phyloP scores from a whole-genome alignment of 805 yeast species.

The Sugiyamaella floridensis region DNA sequence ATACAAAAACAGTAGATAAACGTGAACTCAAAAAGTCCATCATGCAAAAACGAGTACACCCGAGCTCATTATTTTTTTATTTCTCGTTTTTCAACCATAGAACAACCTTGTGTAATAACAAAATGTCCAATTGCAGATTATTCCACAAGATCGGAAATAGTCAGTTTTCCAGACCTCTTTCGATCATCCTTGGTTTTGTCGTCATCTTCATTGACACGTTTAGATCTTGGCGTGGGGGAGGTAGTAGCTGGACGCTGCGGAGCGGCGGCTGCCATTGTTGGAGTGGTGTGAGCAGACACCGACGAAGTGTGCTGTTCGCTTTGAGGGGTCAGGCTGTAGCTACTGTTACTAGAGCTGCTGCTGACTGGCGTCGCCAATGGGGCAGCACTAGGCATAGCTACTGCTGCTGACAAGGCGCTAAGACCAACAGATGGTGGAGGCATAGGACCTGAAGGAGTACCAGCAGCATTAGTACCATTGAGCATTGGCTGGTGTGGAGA shows the following conservation, averaged over 20 bases:
- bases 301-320: background rate
- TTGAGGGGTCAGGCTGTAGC: background rate
- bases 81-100: too few relatives aligned
- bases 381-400: background rate
- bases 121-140: background rate
- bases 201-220: background rate
- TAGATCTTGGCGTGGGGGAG: background rate
- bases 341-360: background rate
- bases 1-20: too few relatives aligned
- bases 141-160: conserved; percentile 6
- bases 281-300: background rate
- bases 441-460: background rate
- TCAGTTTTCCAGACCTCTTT: background rate
- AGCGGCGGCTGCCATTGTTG: background rate
- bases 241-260: background rate
- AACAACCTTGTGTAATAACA: background rate
- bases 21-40: too few relatives aligned
- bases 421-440: background rate
- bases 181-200: background rate
- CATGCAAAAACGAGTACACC: too few relatives aligned
- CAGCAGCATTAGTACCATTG: too few relatives aligned
- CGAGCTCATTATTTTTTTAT: too few relatives aligned
- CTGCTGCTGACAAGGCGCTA: background rate
- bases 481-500: too few relatives aligned
- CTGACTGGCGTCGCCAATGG: background rate